Percentiles rank a stretch among this genome's conserved stretches.
Conservation (phyloP, 73 alveolate species). For the Breviolum minutum region DNA sequence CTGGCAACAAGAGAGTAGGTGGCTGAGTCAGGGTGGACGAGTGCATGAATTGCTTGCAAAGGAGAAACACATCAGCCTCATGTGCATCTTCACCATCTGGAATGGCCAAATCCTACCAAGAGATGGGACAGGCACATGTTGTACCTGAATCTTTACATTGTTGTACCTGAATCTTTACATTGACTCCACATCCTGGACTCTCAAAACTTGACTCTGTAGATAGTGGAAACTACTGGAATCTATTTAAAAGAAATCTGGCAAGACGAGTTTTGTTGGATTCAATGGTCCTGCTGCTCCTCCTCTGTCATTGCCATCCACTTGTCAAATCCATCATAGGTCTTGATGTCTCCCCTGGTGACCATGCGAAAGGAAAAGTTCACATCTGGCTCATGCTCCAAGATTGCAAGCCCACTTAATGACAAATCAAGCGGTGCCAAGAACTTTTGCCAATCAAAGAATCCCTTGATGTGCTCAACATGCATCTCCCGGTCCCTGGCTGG, state of each 20-base stretch:
- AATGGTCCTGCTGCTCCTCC: neutral
- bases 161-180: neutral
- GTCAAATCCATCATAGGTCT: neutral
- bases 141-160: neutral
- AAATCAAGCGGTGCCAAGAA: neutral
- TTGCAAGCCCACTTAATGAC: neutral
- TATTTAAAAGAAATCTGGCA: too few relatives aligned
- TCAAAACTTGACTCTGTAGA: too few relatives aligned
- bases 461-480: conserved; percentile 4
- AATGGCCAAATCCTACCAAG: neutral
- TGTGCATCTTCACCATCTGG: neutral
- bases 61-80: neutral
- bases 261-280: too few relatives aligned
- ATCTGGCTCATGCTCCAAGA: neutral
- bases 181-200: too few relatives aligned
- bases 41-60: conserved; percentile 58
- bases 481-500: conserved; percentile 14
- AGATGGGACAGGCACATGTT: neutral
- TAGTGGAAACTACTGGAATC: too few relatives aligned
- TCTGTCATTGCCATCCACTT: conserved; percentile 19
- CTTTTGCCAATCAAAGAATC: neutral
- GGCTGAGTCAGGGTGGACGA: neutral
- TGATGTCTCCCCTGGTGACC: neutral
- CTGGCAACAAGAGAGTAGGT: neutral
- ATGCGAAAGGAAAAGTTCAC: conserved; percentile 12